Conservation (phyloP, 495 filamentous ascomycete species). For the Neurospora pannonica region DNA sequence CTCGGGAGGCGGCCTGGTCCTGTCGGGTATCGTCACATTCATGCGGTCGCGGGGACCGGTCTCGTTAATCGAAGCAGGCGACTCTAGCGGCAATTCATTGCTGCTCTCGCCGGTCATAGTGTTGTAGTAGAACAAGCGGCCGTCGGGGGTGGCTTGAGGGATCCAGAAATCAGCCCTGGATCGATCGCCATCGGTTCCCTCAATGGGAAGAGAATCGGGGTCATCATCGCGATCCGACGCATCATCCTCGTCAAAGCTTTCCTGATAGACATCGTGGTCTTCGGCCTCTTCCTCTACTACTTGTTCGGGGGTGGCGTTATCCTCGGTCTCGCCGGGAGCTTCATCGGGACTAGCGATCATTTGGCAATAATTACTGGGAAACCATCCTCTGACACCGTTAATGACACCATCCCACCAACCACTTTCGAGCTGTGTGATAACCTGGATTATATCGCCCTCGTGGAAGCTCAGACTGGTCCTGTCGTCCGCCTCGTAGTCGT, state of each 20-base stretch:
- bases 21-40: slow-evolving; percentile 79
- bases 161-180: slow-evolving; percentile 97
- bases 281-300: slow-evolving; percentile 59
- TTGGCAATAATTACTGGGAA: slow-evolving; percentile 96
- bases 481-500: slow-evolving; percentile 96
- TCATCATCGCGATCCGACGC: slow-evolving; percentile 31
- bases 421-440: slow-evolving; percentile 93
- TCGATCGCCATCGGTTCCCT: slow-evolving; percentile 57
- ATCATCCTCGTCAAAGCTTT: slow-evolving; percentile 24
- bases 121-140: slow-evolving; percentile 95
- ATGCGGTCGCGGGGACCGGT: slow-evolving; percentile 78
- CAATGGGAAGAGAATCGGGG: slow-evolving; percentile 54
- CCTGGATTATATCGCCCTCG: slow-evolving; percentile 92
- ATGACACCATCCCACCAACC: slow-evolving; percentile 99
- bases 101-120: slow-evolving; percentile 88
- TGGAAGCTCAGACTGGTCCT: slow-evolving; percentile 92
- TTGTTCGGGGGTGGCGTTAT: slow-evolving; percentile 12
- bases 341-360: slow-evolving; percentile 70
- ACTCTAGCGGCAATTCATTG: slow-evolving; percentile 88
- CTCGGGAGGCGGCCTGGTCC: slow-evolving; percentile 86
- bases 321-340: slow-evolving; percentile 53
- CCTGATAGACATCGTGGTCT: slow-evolving; percentile 33
- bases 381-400: slow-evolving; percentile 89
- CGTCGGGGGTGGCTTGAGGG: slow-evolving; percentile 90
- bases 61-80: slow-evolving; percentile 71